Conservation (phyloP, 192 early-diverging fungal genomes). For the Glomus cerebriforme region DNA sequence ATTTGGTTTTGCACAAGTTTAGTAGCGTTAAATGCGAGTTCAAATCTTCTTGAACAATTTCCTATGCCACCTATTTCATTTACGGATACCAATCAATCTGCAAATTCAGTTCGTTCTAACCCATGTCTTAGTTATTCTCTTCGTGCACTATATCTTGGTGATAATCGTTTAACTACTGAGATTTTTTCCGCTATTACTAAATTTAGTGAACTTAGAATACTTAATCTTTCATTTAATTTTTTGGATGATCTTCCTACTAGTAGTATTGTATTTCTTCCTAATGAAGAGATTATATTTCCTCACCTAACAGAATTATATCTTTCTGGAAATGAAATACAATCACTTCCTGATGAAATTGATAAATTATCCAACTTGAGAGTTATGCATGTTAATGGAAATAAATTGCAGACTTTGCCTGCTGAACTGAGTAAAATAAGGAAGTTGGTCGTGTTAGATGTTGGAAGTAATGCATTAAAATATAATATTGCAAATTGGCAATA, state of each 20-base stretch:
- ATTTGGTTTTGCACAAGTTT: constrained; percentile 78
- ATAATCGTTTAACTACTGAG: constrained; percentile 83
- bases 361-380: constrained; percentile 66
- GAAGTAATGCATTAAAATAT: constrained; percentile 87
- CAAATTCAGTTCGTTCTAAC: not conserved
- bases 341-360: constrained; percentile 83
- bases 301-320: constrained; percentile 79
- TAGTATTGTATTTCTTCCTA: constrained; percentile 68
- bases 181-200: constrained; percentile 72
- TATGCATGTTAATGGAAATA: constrained; percentile 90
- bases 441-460: constrained; percentile 79
- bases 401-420: constrained; percentile 84
- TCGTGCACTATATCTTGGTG: constrained; percentile 69
- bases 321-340: constrained; percentile 81
- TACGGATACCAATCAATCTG: constrained; percentile 12
- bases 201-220: constrained; percentile 71
- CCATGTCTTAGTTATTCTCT: constrained; percentile 63
- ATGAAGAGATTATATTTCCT: no score
- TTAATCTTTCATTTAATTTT: constrained; percentile 84
- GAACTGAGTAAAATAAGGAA: constrained; percentile 87
- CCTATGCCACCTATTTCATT: constrained; percentile 58
- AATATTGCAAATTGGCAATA: constrained; percentile 95
- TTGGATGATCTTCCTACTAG: constrained; percentile 81
- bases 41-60: constrained; percentile 80
- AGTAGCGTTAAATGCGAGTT: constrained; percentile 72